These are phyloP conservation scores for Bassia scoparia DNA, from an alignment of 148 eudicot species.

Conservation along the genomic window DNA sequence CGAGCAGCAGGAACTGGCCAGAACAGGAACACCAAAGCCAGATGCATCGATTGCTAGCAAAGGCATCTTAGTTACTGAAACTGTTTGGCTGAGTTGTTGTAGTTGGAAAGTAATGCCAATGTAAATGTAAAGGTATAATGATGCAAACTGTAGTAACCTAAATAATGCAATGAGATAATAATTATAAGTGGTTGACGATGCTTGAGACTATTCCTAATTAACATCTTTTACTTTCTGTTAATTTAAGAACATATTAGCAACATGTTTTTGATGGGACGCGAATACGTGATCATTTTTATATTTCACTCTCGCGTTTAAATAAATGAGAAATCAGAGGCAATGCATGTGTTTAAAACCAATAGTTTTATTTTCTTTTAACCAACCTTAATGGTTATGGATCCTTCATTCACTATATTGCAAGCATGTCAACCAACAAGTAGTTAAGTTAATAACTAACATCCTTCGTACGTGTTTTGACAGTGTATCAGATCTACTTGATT, in stretches of 20 bases:
- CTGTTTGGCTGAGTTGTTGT: constrained; percentile 28
- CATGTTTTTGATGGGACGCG: neutral
- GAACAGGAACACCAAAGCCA: constrained; percentile 90
- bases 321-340: neutral
- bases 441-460: constrained; percentile 17
- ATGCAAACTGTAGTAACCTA: neutral
- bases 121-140: constrained; percentile 7
- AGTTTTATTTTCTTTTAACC: neutral
- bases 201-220: neutral
- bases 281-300: neutral
- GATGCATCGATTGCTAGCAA: constrained; percentile 98
- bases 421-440: constrained; percentile 17
- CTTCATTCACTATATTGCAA: neutral
- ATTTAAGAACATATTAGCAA: neutral
- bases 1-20: constrained; percentile 95
- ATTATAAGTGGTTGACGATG: neutral
- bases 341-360: neutral
- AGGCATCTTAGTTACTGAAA: constrained; percentile 89
- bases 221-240: neutral
- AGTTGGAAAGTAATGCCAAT: constrained; percentile 14
- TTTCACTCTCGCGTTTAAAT: too few species aligned
- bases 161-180: constrained; percentile 3
- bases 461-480: constrained; percentile 44
- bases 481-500: constrained; percentile 98
- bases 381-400: neutral